Percentiles rank a stretch among this genome's conserved stretches.
phyloP scores from a whole-genome alignment of 805 yeast species.

The Teunomyces stri region DNA sequence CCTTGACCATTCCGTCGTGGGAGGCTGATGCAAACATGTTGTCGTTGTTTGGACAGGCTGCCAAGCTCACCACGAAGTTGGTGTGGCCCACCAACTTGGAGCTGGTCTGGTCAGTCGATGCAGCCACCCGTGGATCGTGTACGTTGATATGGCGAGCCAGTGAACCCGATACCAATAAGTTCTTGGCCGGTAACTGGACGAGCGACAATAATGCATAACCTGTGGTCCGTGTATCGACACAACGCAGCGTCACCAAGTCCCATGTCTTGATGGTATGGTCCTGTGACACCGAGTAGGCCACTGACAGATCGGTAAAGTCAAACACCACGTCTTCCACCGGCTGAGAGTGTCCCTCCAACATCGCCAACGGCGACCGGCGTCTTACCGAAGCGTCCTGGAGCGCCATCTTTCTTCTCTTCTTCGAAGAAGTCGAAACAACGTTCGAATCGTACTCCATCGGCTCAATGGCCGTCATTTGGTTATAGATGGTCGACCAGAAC shows the following conservation, averaged over 20 bases:
- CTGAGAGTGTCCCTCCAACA: conserved; percentile 76
- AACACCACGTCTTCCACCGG: conserved; percentile 87
- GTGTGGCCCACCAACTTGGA: conserved; percentile 81
- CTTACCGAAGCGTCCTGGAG: conserved; percentile 70
- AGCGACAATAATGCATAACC: conserved; percentile 81
- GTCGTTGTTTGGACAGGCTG: conserved; percentile 72
- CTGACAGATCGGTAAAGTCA: conserved; percentile 69
- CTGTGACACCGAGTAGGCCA: conserved; percentile 91
- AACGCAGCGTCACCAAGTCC: conserved; percentile 86
- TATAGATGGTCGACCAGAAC: conserved; percentile 83
- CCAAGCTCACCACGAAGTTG: conserved; percentile 81
- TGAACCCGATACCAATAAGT: conserved; percentile 87
- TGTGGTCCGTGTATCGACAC: conserved; percentile 85
- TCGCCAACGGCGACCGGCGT: conserved; percentile 77
- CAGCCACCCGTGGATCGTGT: conserved; percentile 81
- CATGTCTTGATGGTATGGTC: conserved; percentile 95
- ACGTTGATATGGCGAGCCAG: conserved; percentile 95
- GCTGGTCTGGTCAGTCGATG: conserved; percentile 57
- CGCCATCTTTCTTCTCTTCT: conserved; percentile 83
- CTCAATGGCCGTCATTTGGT: conserved; percentile 71
- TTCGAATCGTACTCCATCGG: conserved; percentile 42
- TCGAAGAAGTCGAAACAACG: conserved; percentile 67
- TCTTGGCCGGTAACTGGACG: conserved; percentile 60
- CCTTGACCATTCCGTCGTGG: conserved; percentile 93
- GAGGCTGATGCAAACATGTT: conserved; percentile 86